Conservation (phyloP, 2,329 filamentous ascomycete genomes). For the Pyrenophora seminiperda region DNA sequence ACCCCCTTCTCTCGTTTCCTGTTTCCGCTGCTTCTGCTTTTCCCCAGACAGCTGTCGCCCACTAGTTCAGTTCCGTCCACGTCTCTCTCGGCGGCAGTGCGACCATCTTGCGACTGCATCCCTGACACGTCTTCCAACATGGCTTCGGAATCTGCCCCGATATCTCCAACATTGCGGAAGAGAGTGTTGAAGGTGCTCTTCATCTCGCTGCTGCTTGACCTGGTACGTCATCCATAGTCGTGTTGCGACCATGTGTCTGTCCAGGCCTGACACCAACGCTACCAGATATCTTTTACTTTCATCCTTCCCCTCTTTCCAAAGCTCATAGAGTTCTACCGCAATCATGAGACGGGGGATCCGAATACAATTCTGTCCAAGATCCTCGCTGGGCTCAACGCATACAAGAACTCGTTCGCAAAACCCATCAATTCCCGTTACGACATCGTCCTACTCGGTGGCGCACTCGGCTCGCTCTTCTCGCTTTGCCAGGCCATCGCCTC, state of each 20-base stretch:
- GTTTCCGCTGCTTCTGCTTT: conserved; percentile 20
- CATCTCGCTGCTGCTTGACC: conserved; percentile 83
- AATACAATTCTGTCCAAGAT: conserved; percentile 77
- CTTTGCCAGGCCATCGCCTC: conserved; percentile 91
- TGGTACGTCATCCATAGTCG: conserved; percentile 63
- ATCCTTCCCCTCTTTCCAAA: conserved; percentile 96
- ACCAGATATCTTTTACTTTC: conserved; percentile 96
- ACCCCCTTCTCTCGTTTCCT: conserved; percentile 11
- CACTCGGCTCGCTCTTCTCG: conserved; percentile 90
- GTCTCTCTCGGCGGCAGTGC: conserved; percentile 5
- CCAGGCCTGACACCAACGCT: conserved; percentile 13
- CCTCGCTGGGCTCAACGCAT: conserved; percentile 83
- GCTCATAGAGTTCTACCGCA: conserved; percentile 93
- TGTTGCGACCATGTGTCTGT: conserved; percentile 1
- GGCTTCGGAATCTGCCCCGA: conserved; percentile 37
- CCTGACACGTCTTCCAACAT: conserved; percentile 14
- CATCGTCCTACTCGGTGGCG: conserved; percentile 91
- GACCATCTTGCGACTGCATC: background rate
- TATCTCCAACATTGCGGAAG: conserved; percentile 64
- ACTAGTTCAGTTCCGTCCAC: conserved; percentile 17
- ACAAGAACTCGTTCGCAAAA: conserved; percentile 89
- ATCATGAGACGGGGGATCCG: conserved; percentile 67
- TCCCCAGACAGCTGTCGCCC: conserved; percentile 23
- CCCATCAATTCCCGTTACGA: conserved; percentile 97
- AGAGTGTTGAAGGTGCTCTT: conserved; percentile 86